These are phyloP conservation scores for Backusella luteola DNA, from an alignment of 192 early-diverging fungal species.

Conservation along the genomic window DNA sequence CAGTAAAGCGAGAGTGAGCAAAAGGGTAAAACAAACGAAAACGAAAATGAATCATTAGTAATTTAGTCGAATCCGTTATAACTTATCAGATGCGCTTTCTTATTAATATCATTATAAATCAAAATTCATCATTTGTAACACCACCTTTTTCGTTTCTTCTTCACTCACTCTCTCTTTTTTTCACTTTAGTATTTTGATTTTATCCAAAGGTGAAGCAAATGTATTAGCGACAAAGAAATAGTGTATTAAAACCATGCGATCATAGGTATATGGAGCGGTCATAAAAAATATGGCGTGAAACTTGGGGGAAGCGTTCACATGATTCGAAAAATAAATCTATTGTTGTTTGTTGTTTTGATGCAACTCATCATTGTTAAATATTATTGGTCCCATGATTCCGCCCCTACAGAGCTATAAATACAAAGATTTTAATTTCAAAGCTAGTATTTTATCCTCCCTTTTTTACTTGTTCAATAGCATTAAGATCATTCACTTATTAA, in stretches of 20 bases:
- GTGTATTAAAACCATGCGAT: neutral
- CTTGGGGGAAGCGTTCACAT: neutral
- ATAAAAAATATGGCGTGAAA: constrained; percentile 1
- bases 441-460: neutral
- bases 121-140: neutral
- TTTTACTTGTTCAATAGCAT: neutral
- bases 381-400: constrained; percentile 6
- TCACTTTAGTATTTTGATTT: neutral
- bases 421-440: neutral
- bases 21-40: neutral
- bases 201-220: neutral
- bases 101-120: neutral
- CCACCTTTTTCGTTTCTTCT: neutral
- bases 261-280: neutral
- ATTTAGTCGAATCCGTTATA: neutral
- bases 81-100: neutral
- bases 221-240: neutral
- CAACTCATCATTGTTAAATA: neutral
- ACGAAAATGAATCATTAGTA: constrained; percentile 4
- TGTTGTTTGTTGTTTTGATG: neutral
- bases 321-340: neutral
- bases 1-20: neutral
- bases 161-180: neutral
- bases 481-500: neutral
- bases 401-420: constrained; percentile 2